These are phyloP conservation scores for Mucor saturninus DNA, from an alignment of 371 early-diverging fungal genomes.

Conservation along the genomic window DNA sequence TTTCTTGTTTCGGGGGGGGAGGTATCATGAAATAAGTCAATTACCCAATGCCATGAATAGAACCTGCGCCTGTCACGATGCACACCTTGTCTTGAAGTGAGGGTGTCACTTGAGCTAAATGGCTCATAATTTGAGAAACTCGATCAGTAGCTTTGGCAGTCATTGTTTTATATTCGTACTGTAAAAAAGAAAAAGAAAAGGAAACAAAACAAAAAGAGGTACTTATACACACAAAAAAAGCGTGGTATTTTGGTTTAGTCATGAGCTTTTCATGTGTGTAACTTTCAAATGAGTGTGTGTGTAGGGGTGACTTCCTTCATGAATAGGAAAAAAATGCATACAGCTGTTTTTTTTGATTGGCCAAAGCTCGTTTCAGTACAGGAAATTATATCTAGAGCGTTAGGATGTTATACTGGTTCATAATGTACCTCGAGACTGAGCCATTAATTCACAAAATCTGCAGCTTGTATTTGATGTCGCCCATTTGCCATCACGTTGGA, in stretches of 20 bases:
- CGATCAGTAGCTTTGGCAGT: slow-evolving; percentile 39
- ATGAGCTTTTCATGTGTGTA: slow-evolving; percentile 5
- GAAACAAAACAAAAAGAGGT: not conserved
- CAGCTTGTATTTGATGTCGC: too few species aligned
- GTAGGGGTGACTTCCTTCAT: too few species aligned
- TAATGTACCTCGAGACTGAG: too few species aligned
- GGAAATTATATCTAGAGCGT: too few species aligned
- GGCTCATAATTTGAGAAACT: slow-evolving; percentile 43
- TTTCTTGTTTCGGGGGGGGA: not conserved
- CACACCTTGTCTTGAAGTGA: slow-evolving; percentile 54
- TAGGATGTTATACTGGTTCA: too few species aligned
- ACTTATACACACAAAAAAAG: not conserved
- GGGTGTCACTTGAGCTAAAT: slow-evolving; percentile 39
- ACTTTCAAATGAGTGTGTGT: too few species aligned
- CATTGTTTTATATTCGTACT: slow-evolving; percentile 11
- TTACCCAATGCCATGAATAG: slow-evolving; percentile 58
- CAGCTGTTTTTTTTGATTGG: too few species aligned
- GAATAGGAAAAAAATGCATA: too few species aligned
- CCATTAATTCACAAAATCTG: too few species aligned
- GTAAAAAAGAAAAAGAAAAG: slow-evolving; percentile 5
- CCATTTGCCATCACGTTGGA: too few species aligned
- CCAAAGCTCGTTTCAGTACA: too few species aligned
- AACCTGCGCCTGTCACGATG: slow-evolving; percentile 61
- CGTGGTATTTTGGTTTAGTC: slow-evolving; percentile 26
- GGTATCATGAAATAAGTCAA: not conserved